Evolutionary conservation across 257 asterid species (phyloP).

Genomic region (Solanum virginianum): DNA sequence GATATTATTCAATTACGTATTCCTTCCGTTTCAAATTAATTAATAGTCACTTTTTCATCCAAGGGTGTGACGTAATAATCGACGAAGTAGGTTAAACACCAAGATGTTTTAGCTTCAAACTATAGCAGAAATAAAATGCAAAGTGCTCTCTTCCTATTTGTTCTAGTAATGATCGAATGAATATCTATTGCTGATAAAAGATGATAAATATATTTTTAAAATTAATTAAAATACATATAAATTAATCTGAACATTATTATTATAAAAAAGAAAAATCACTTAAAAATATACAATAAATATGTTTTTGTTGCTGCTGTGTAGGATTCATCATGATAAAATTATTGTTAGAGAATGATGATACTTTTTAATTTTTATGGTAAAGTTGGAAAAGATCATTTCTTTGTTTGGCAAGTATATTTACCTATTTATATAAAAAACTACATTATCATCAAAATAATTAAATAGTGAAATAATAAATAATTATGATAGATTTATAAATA

Average conservation of each 20-base stretch:
- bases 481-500: neutral
- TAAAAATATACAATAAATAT: neutral
- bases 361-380: neutral
- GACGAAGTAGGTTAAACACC: neutral
- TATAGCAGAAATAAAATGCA: neutral
- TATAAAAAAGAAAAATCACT: neutral
- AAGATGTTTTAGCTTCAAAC: neutral
- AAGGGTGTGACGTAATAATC: too few species aligned
- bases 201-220: too few species aligned
- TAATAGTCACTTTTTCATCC: too few species aligned
- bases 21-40: too few species aligned
- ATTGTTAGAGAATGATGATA: neutral
- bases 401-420: neutral
- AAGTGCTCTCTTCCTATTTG: neutral
- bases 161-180: neutral
- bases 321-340: neutral
- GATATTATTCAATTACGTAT: too few species aligned
- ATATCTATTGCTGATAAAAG: too few species aligned
- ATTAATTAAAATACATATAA: neutral
- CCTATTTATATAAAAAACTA: neutral
- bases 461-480: neutral
- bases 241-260: neutral
- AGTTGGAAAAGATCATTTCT: neutral
- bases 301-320: neutral
- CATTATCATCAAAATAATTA: neutral